Base-by-base conservation (phyloP, 148 eudicot genomes). In the Limonium bicolor region DNA sequence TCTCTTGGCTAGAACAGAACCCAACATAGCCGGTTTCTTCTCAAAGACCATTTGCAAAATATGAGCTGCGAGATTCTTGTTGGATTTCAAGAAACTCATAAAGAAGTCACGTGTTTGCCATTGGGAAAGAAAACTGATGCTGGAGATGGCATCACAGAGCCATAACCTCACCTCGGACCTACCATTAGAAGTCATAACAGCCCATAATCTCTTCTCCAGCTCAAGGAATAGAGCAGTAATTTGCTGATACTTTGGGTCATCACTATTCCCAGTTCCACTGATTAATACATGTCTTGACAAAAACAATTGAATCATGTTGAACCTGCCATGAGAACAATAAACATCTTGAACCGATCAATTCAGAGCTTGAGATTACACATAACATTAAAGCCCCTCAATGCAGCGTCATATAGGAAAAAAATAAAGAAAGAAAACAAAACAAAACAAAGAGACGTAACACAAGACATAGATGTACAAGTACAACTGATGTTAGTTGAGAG, bases 81-180 rank as follows among this genome's bases (percentile, higher is more conserved):
- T 71, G 21, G 80, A 70, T 53, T 65, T 73, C 71, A 90, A 66
- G 39, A 90, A 28, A 20, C 55, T 67, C 65, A 69, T 42, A 56
- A 90, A 90, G 13, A 90, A 28, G 37, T 65, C 86, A 25, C 35
- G 60, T 21, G 69, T 73, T 14, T 69, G 65, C 33, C 40, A 48
- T 0, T 68, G 63, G 25, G 63, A 37, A 14, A 90, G 53, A 7
- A 76, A 73, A 27, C 26, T 54, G 22, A 85, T 64, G 52, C 76
- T 60, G 5, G 99, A 68, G 42, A 85, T 53, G 37, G 76, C 55
- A 39, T 85, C 83, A 66, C 88, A 75, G 7, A 90, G 88, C 99
- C 99, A 90, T 29, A 90, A 62, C 35, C 86, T 76, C 36, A 82
- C 85, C 69, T 85, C 88, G 2, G 95, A 73, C 18, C 94, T 82